Evolutionary conservation across 1,284 basidiomycete genomes (phyloP).

Genomic region (Meira nashicola): DNA sequence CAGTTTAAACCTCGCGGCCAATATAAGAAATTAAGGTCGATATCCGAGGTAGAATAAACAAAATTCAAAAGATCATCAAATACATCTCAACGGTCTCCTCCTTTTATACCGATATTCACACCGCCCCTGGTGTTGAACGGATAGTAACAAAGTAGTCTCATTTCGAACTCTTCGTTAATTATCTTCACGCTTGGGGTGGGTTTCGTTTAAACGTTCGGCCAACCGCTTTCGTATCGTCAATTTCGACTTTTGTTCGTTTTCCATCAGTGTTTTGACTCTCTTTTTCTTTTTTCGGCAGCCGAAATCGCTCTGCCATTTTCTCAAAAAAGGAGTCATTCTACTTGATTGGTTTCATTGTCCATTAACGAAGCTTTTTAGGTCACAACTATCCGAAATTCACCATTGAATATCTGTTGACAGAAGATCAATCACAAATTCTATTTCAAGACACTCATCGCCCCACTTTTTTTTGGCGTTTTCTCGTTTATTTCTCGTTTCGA

Average conservation of each 20-base stretch:
- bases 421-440: not conserved
- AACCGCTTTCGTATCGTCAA: not conserved
- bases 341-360: not conserved
- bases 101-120: not conserved
- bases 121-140: not conserved
- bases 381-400: not conserved
- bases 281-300: not conserved
- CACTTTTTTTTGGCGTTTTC: no score
- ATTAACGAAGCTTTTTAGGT: not conserved
- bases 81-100: not conserved
- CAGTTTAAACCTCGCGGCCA: not conserved
- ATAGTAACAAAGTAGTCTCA: not conserved
- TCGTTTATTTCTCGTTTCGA: no score
- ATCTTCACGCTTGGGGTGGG: not conserved
- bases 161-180: not conserved
- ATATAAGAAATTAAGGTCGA: not conserved
- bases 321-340: not conserved
- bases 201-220: not conserved
- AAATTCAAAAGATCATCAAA: not conserved
- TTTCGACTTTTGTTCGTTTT: not conserved
- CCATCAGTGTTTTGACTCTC: not conserved
- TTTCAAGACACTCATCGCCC: not conserved
- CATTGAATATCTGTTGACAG: not conserved
- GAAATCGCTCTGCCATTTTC: not conserved
- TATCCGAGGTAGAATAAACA: conserved; percentile 4